Base-by-base conservation (phyloP, 2,329 filamentous ascomycete genomes). In the Akanthomyces uredinophilus region DNA sequence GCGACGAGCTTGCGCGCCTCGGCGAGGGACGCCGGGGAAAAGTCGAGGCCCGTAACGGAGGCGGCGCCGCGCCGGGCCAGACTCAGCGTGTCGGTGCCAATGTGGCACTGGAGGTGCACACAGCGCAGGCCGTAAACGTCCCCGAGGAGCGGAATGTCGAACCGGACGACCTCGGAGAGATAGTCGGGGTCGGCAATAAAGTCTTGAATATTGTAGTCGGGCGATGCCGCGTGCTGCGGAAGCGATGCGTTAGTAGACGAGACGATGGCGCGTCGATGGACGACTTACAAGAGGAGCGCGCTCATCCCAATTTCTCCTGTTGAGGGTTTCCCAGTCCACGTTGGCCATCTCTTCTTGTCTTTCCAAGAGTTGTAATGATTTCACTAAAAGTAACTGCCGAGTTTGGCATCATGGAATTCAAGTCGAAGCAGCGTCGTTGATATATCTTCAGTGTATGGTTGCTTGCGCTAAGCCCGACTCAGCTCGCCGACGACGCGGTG, bases 71-170 rank as follows among this genome's bases (percentile, higher is more conserved):
- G 55, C 1, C 65, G 44, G 16, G 61, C 64, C 13, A 66, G 54
- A 32, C 64, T 63, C n/a, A 65, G 60, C 32, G 64, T 64, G 43
- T 66, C 65, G 18, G 64, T 66, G n/a, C 64, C 64, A 20, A 65
- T 65, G 60, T 66, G 65, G 62, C 65, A 65, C 55, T 65, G 65
- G 4, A 66, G 60, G 44, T 66, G 65, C 1, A 56, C 64, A 47
- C 56, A 62, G 43, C 63, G 29, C 35, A 64, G 57, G n/a, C 60
- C 62, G 7, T 57, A 32, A 5, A 65, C 27, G 46, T 57, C n/a
- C n/a, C 58, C 61, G 22, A 66, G 49, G 2, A 62, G 60, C 4
- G 62, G 62, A 6, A 44, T 16, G 52, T 65, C 62, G 37, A 65
- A 64, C 14, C 35, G 14, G 14, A 63, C 64, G 3, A 64, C 62